Evolutionary conservation across 1,139 yeast species (phyloP).

Genomic region (Pichia sp.): DNA sequence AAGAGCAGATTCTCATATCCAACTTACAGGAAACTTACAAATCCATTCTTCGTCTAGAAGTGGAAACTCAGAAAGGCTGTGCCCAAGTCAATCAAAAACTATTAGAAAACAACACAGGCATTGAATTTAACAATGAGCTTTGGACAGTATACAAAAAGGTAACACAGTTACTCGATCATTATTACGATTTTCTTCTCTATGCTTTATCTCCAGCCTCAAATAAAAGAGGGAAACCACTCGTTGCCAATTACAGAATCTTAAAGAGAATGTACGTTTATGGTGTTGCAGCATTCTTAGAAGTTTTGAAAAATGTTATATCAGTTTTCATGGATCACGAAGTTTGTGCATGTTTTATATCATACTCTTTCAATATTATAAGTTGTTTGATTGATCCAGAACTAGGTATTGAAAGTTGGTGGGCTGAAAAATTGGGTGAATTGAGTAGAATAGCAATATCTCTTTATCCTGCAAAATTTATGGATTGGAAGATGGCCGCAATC

Average conservation of each 20-base stretch:
- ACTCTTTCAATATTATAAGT: constrained; percentile 29
- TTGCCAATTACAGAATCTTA: constrained; percentile 67
- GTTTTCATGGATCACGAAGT: constrained; percentile 32
- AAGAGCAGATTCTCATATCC: constrained; percentile 63
- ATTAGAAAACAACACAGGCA: constrained; percentile 40
- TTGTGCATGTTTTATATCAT: constrained; percentile 30
- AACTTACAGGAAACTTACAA: constrained; percentile 69
- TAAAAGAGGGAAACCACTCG: constrained; percentile 67
- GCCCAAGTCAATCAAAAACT: constrained; percentile 46
- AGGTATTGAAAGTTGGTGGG: constrained; percentile 59
- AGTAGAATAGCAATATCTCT: constrained; percentile 79
- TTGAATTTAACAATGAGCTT: constrained; percentile 53
- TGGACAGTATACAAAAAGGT: constrained; percentile 70
- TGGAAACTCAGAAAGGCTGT: constrained; percentile 62
- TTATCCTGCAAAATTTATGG: constrained; percentile 67
- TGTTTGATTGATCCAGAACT: constrained; percentile 29
- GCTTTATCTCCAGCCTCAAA: constrained; percentile 61
- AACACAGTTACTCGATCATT: constrained; percentile 56
- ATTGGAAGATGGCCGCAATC: constrained; percentile 75
- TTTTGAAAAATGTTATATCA: constrained; percentile 61
- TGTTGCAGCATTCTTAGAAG: constrained; percentile 69
- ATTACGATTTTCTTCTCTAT: constrained; percentile 62
- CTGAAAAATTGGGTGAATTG: constrained; percentile 69
- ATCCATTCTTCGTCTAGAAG: constrained; percentile 58
- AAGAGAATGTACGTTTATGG: constrained; percentile 82